Conservation (phyloP, 2,329 filamentous ascomycete genomes). For the Truncatella angustata region DNA sequence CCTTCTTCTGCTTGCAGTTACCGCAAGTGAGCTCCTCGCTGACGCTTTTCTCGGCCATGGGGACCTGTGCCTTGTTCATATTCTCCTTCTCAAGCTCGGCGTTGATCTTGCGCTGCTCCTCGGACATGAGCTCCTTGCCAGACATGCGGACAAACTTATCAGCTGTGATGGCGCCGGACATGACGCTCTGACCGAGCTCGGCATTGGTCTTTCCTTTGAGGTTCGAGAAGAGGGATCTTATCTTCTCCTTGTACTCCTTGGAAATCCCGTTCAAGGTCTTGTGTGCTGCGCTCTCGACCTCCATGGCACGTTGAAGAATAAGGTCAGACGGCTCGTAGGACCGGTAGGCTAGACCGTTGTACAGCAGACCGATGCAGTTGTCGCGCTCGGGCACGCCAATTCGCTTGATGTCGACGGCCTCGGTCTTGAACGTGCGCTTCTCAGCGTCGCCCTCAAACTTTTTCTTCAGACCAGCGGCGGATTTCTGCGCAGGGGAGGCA, state of each 20-base stretch:
- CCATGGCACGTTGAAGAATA: conserved; percentile 72
- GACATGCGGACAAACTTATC: conserved; percentile 81
- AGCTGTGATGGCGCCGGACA: conserved; percentile 69
- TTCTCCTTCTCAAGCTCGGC: conserved; percentile 82
- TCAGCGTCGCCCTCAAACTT: conserved; percentile 65
- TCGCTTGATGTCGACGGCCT: conserved; percentile 74
- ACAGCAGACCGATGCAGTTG: conserved; percentile 85
- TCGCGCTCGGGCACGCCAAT: conserved; percentile 75
- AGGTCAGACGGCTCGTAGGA: conserved; percentile 69
- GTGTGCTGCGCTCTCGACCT: conserved; percentile 80
- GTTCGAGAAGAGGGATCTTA: conserved; percentile 90
- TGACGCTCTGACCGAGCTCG: conserved; percentile 71
- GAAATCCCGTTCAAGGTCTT: conserved; percentile 67
- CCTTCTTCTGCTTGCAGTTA: conserved; percentile 90
- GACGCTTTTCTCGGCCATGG: conserved; percentile 87
- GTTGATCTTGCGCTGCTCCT: conserved; percentile 75
- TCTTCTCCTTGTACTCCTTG: conserved; percentile 78
- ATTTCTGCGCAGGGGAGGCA: conserved; percentile 27
- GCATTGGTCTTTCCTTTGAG: conserved; percentile 90
- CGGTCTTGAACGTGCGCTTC: conserved; percentile 79
- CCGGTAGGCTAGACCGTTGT: conserved; percentile 78
- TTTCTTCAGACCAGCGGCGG: conserved; percentile 41
- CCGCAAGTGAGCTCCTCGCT: conserved; percentile 84
- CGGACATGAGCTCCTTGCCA: conserved; percentile 86
- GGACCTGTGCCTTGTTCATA: conserved; percentile 95